These are phyloP conservation scores for Entomortierella beljakovae DNA, from an alignment of 192 early-diverging fungal species.

Conservation along the genomic window DNA sequence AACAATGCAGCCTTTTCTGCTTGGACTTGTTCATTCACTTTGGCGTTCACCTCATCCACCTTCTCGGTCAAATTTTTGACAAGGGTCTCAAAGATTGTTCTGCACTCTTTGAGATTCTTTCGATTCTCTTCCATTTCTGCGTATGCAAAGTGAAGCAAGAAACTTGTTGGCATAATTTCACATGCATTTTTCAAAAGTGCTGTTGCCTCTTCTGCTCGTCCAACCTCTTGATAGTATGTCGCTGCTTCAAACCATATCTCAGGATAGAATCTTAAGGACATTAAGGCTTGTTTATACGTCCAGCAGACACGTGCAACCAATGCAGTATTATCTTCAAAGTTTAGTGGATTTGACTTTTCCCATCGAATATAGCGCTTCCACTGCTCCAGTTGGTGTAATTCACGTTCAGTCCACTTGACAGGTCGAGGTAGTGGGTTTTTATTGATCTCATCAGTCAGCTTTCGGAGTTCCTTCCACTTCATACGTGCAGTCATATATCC, in stretches of 20 bases:
- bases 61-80: constrained; percentile 56
- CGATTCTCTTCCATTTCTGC: constrained; percentile 75
- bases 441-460: constrained; percentile 82
- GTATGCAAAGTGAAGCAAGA: constrained; percentile 79
- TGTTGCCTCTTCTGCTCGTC: constrained; percentile 70
- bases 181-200: constrained; percentile 72
- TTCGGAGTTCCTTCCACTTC: constrained; percentile 82
- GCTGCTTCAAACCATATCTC: constrained; percentile 89
- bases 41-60: constrained; percentile 57
- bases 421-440: constrained; percentile 76
- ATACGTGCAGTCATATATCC: constrained; percentile 96
- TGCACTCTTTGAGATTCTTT: constrained; percentile 67
- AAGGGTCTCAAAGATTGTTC: constrained; percentile 66
- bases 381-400: constrained; percentile 65
- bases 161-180: constrained; percentile 78
- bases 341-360: constrained; percentile 91
- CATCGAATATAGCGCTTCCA: constrained; percentile 94
- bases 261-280: constrained; percentile 87
- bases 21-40: constrained; percentile 59
- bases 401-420: constrained; percentile 83
- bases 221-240: constrained; percentile 66
- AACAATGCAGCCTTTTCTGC: constrained; percentile 47
- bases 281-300: constrained; percentile 88
- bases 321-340: constrained; percentile 70
- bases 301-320: constrained; percentile 80